A percentile compares a stretch with the other conserved stretches of the same genome.
These are phyloP conservation scores for Buddleja alternifolia DNA, from an alignment of 257 asterid species.

Conservation along the genomic window DNA sequence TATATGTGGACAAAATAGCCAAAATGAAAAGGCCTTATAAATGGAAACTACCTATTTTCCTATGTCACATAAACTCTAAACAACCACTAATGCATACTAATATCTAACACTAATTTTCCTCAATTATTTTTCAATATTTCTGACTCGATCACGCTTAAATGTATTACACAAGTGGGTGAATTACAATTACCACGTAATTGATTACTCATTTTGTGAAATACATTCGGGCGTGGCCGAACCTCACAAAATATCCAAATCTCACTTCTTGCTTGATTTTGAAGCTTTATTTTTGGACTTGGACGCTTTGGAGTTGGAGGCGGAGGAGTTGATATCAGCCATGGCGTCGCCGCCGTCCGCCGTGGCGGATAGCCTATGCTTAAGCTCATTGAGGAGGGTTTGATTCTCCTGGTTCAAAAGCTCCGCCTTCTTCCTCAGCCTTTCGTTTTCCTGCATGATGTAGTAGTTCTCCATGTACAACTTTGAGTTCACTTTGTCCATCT, in stretches of 20 bases:
- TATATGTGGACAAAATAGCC: no score
- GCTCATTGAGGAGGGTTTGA: constrained; percentile 61
- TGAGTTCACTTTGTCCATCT: constrained; percentile 75
- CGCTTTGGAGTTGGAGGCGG: constrained; percentile 38
- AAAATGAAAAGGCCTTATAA: no score
- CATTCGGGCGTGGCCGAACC: background rate
- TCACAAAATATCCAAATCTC: background rate
- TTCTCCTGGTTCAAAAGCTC: constrained; percentile 83
- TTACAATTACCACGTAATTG: no score
- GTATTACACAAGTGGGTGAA: no score
- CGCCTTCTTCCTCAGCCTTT: constrained; percentile 77
- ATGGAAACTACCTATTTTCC: no score
- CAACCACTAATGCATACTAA: no score
- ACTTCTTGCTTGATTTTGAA: constrained; percentile 43
- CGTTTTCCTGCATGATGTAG: constrained; percentile 68
- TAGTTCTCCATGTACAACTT: constrained; percentile 72
- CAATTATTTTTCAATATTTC: no score
- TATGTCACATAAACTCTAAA: no score
- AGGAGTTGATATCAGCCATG: no score
- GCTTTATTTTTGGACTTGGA: constrained; percentile 26
- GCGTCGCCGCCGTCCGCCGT: constrained; percentile 27
- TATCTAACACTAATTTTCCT: no score
- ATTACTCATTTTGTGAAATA: no score
- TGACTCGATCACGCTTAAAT: no score
- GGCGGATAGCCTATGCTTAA: constrained; percentile 51